Base-by-base conservation (phyloP, 257 asterid genomes). In the Avicennia marina region DNA sequence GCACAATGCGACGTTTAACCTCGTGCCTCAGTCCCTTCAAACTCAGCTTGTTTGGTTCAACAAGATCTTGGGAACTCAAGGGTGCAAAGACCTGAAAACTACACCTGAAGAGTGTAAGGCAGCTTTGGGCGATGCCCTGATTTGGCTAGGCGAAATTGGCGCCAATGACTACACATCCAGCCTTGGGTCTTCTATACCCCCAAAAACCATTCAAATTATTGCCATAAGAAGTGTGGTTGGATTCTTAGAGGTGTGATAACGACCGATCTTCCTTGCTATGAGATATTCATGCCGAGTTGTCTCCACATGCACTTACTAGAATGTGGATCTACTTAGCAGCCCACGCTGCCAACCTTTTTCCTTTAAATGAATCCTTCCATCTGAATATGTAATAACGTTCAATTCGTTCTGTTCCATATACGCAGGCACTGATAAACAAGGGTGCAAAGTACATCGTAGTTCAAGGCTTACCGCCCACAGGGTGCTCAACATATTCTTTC, bases 401-500 rank as follows among this genome's bases (percentile, higher is more conserved):
- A n/a, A n/a, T n/a, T n/a, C n/a, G n/a, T n/a, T n/a, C n/a, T n/a
- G 33, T 29, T 29, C 7, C 5, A 29, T 2, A n/a, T n/a, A n/a
- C n/a, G n/a, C 76, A 90, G 96, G 81, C 60, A 54, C 1, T 90
- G 29, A 53, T 90, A 39, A 68, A 60, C 6, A 85, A 77, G 56
- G 98, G 98, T 0, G 90, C 95, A n/a, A 87, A 75, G 39, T 78
- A 88, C 31, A 52, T 91, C 0, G 85, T 91, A 0, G 90, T 91
- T 1, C 83, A 91, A 62, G 98, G 98, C 25, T 81, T 91, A 4
- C 93, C 98, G 0, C 78, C 98, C n/a, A 79, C 89, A 16, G 98
- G 98, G 4, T 91, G 98, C 78, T 72, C 83, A 2, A 78, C 96
- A 0, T 45, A 83, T 10, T 54, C 94, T 13, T 56, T 88, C 81